These are phyloP conservation scores for Lipomyces yarrowii DNA, from an alignment of 1,139 yeast species.

Conservation along the genomic window DNA sequence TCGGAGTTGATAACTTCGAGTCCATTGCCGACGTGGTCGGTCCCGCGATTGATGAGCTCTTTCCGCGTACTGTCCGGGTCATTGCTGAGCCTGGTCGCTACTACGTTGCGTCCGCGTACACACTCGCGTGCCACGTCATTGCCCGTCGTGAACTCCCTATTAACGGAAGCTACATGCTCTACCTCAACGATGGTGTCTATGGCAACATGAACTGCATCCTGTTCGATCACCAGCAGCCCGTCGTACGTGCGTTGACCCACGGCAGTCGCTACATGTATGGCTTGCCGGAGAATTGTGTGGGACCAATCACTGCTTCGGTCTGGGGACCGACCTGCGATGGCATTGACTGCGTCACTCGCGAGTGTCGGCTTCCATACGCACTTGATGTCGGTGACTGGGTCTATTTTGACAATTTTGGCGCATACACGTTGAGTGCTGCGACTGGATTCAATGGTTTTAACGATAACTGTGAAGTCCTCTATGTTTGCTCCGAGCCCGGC, in stretches of 20 bases:
- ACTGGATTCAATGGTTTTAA: constrained; percentile 86
- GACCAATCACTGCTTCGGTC: constrained; percentile 55
- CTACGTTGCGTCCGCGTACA: constrained; percentile 82
- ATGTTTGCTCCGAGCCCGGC: constrained; percentile 55
- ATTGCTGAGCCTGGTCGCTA: constrained; percentile 97
- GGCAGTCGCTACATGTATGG: constrained; percentile 48
- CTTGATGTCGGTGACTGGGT: constrained; percentile 91
- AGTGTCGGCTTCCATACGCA: constrained; percentile 56
- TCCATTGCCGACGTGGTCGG: constrained; percentile 64
- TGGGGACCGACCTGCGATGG: constrained; percentile 99
- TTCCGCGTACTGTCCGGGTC: constrained; percentile 60
- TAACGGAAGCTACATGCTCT: constrained; percentile 53
- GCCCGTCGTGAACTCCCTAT: constrained; percentile 63
- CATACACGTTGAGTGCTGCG: constrained; percentile 91
- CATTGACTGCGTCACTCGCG: constrained; percentile 73
- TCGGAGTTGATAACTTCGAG: constrained; percentile 66
- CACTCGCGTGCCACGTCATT: constrained; percentile 80
- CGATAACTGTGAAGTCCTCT: constrained; percentile 59
- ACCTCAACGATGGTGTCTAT: constrained; percentile 92
- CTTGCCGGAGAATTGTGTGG: constrained; percentile 20
- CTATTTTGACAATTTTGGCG: constrained; percentile 81
- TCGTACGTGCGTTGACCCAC: constrained; percentile 65
- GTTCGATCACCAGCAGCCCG: constrained; percentile 87
- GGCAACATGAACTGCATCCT: constrained; percentile 93
- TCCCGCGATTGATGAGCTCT: constrained; percentile 57